Evolutionary conservation across 257 asterid species (phyloP), one percentile per base, ranked within the genome.

Genomic region (Leptodermis oblonga): DNA sequence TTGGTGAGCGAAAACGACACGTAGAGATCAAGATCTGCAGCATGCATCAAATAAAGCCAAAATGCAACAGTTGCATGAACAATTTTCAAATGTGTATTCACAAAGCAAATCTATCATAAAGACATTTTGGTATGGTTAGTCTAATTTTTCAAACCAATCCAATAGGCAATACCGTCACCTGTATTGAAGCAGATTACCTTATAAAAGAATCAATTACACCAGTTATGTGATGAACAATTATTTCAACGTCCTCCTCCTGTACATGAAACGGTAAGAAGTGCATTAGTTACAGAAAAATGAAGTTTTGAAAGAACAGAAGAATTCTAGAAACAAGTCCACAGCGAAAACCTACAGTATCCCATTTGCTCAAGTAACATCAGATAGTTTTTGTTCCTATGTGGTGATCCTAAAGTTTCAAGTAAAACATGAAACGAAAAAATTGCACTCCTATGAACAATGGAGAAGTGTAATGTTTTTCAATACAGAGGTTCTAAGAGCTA

Each of bases 211-310:
- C 93, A 14, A 91, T 73, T 37, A 84, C 80, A 25, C 97, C 97
- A 43, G 76, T 72, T 66, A 86, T 70, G 75, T 91, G 96, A 76
- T 91, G 91, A 80, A 87, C 83, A 61, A 91, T 78, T 58, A 91
- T 70, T 31, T 87, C 90, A 10, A 84, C 88, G 80, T 87, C 91
- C 80, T 88, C 97, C 78, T 85, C 96, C 97, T 87, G 79, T 77
- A 79, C 36, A 70, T 36, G 13, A 52, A 53, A 2, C 69, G 72
- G 48, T 59, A 68, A 73, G 46, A 33, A 20, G 37, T 59, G 34
- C 41, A 17, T 67, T 9, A 41, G 66, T 48, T 52, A 68, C 73
- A 39, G 51, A 26, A 4, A 33, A 67, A 25, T 1, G 26, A 14
- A 28, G 36, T 26, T 43, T 30, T 11, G 22, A 14, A 31, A 28